These are phyloP conservation scores for Myriosclerotinia curreyana DNA, from an alignment of 2,329 filamentous ascomycete species.

Conservation along the genomic window DNA sequence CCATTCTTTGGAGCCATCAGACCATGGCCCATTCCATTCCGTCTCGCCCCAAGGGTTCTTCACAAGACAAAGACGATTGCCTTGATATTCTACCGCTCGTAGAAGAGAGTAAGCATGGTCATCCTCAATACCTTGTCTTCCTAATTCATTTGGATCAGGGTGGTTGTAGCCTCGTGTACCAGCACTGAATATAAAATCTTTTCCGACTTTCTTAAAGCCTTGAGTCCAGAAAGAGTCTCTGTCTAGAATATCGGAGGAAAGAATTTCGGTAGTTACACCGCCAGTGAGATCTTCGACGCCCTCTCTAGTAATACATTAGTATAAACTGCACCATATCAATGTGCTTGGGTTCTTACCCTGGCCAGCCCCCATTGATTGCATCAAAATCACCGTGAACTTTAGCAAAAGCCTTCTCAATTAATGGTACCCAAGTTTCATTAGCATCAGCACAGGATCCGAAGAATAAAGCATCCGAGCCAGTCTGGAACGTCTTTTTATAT, in stretches of 20 bases:
- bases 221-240: slow-evolving; percentile 80
- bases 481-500: slow-evolving; percentile 45
- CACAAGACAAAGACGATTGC: slow-evolving; percentile 51
- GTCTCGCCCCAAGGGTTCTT: slow-evolving; percentile 58
- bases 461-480: slow-evolving; percentile 69
- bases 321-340: no score
- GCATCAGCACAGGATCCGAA: slow-evolving; percentile 71
- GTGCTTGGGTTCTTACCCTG: slow-evolving; percentile 30
- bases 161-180: slow-evolving; percentile 35
- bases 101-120: slow-evolving; percentile 57
- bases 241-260: slow-evolving; percentile 68
- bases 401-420: slow-evolving; percentile 78
- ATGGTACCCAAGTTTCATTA: slow-evolving; percentile 77
- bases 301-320: slow-evolving; percentile 38
- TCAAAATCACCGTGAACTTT: slow-evolving; percentile 79
- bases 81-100: slow-evolving; percentile 49
- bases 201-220: slow-evolving; percentile 74
- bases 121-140: slow-evolving; percentile 55
- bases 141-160: slow-evolving; percentile 29
- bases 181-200: slow-evolving; percentile 68
- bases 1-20: slow-evolving; percentile 50
- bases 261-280: slow-evolving; percentile 65
- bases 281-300: slow-evolving; percentile 59
- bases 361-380: slow-evolving; percentile 68
- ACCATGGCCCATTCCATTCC: slow-evolving; percentile 55